A percentile compares a stretch with the other conserved stretches of the same genome.
Conservation (phyloP, 2,329 filamentous ascomycete species). For the Claviceps sp. region DNA sequence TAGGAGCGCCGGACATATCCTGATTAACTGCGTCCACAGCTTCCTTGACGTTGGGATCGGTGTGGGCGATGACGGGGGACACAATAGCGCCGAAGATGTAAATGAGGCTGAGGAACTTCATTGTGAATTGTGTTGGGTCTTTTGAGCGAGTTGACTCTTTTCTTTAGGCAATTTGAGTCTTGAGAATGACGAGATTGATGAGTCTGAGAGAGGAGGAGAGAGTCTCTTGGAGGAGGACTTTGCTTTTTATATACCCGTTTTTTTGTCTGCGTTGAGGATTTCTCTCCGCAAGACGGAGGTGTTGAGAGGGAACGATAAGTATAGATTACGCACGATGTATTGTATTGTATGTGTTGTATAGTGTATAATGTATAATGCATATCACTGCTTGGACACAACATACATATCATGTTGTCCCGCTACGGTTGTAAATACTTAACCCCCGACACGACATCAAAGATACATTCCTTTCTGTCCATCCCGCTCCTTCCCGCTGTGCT, state of each 20-base stretch:
- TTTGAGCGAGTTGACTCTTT: too few relatives aligned
- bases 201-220: not conserved
- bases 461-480: too few relatives aligned
- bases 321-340: too few relatives aligned
- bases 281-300: not conserved
- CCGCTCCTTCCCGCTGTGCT: too few relatives aligned
- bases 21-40: not conserved
- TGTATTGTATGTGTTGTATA: too few relatives aligned
- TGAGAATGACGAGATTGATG: not conserved
- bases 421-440: too few relatives aligned
- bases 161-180: not conserved
- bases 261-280: not conserved
- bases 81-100: not conserved
- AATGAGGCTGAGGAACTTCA: not conserved
- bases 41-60: not conserved
- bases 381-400: not conserved
- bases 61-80: not conserved
- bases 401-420: too few relatives aligned
- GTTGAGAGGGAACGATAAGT: too few relatives aligned
- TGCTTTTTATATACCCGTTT: not conserved
- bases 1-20: too few relatives aligned
- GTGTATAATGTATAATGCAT: not conserved
- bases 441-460: too few relatives aligned
- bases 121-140: not conserved
- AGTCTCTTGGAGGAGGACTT: not conserved